A percentile compares a stretch with the other conserved stretches of the same genome.
phyloP scores from a whole-genome alignment of 148 eudicot species.

The Fagopyrum homotropicum region DNA sequence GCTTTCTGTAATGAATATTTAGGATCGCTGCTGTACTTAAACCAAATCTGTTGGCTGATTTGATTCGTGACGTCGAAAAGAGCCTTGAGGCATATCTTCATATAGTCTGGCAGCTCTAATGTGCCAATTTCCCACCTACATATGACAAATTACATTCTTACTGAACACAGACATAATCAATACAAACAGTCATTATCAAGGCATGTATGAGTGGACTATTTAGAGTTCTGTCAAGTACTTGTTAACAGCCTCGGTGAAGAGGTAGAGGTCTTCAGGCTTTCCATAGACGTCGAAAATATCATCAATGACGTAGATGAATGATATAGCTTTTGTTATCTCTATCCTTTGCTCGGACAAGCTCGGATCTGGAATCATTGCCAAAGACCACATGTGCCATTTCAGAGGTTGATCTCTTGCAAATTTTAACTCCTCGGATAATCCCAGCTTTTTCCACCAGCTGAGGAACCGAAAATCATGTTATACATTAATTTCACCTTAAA shows the following conservation, averaged over 20 bases:
- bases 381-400: slow-evolving; percentile 52
- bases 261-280: slow-evolving; percentile 39
- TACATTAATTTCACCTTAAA: no score
- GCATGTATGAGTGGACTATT: no score
- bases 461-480: neutral
- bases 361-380: slow-evolving; percentile 35
- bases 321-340: slow-evolving; percentile 49
- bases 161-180: no score
- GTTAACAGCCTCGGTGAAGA: slow-evolving; percentile 52
- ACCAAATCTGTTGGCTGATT: slow-evolving; percentile 19
- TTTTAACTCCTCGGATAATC: slow-evolving; percentile 27
- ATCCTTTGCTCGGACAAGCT: slow-evolving; percentile 29
- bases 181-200: no score
- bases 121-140: slow-evolving; percentile 28
- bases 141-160: no score
- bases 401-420: slow-evolving; percentile 38
- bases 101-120: slow-evolving; percentile 35
- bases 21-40: slow-evolving; percentile 23
- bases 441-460: slow-evolving; percentile 64
- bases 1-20: slow-evolving; percentile 16
- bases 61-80: slow-evolving; percentile 29
- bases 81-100: slow-evolving; percentile 38
- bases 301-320: slow-evolving; percentile 58
- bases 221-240: slow-evolving; percentile 1
- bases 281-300: slow-evolving; percentile 67